Evolutionary conservation across 371 early-diverging fungal species (phyloP), one percentile per base, ranked within the genome.

Genomic region (Mortierella sp.): DNA sequence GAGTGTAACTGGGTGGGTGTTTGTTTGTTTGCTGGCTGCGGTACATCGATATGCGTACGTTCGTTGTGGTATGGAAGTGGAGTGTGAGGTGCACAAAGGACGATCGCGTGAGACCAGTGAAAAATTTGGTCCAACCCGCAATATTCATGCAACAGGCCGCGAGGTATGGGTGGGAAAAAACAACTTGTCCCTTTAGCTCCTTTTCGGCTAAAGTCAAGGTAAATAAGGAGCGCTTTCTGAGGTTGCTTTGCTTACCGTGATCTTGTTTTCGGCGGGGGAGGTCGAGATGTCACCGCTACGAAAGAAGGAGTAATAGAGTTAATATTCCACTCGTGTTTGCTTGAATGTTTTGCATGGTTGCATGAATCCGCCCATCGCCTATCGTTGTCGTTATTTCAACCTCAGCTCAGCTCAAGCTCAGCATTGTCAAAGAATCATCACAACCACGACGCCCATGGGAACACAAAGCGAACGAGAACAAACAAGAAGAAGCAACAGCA

Each of bases 181-280:
- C 24, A 6, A 19, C 54, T n/a, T n/a, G 54, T 37, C 67, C 70
- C 72, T 70, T 37, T 14, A 55, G 55, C 37, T 54, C 69, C 46
- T 28, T 44, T 2, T 26, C 14, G 31, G 16, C 61, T 34, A 19
- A 31, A 31, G 11, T n/a, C n/a, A 59, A 57, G 11, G 28, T 8
- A 16, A 34, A 14, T 5, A 19, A 31, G 26, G 11, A 31, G 21
- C 10, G 16, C 14, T 31, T 3, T 5, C 6, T 26, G 44, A 34
- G 67, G 11, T 40, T 54, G 13, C 31, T 24, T 14, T 5, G 78
- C 85, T 72, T 85, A 85, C 85, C 46, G 73, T 70, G 74, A 85
- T 72, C 73, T 85, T 85, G 76, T 73, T 85, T 73, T 85, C 85
- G 24, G 75, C 59, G 26, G 81, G 78, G 34, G 85, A 70, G 24